phyloP scores from a whole-genome alignment of 225 moss, liverwort and hornwort genomes.

The Polytrichum commune region DNA sequence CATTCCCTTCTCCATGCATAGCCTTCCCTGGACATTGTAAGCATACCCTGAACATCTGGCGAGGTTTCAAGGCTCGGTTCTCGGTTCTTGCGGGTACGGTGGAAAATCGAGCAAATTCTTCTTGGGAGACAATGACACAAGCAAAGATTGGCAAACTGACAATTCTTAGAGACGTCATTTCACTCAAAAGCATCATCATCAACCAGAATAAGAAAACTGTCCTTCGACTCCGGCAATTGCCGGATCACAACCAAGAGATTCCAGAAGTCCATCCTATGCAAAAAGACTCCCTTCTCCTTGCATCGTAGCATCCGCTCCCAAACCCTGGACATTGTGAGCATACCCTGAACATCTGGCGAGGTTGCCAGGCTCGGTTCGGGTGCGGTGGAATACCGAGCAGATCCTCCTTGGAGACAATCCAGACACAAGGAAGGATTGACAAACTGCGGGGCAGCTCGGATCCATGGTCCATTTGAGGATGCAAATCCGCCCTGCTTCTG shows the following conservation, averaged over 20 bases:
- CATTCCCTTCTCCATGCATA: not conserved
- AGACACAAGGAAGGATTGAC: conserved; percentile 15
- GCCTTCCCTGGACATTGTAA: not conserved
- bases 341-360: conserved; percentile 37
- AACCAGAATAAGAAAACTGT: not conserved
- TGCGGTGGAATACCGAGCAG: conserved; percentile 23
- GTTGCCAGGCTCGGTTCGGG: conserved; percentile 22
- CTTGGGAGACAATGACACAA: too few species aligned
- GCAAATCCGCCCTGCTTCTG: conserved; percentile 9
- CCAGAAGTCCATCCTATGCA: not conserved
- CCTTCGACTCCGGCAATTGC: not conserved
- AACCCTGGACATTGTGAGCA: not conserved
- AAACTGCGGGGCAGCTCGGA: conserved; percentile 13
- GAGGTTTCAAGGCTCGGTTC: conserved; percentile 13
- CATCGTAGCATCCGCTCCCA: too few species aligned
- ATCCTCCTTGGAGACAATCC: conserved; percentile 19
- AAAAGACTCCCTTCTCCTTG: not conserved
- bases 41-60: conserved; percentile 35
- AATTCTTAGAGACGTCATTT: too few species aligned
- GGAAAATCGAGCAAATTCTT: conserved; percentile 17
- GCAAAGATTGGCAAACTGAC: too few species aligned
- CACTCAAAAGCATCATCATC: conserved; percentile 1
- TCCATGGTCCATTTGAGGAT: conserved; percentile 14
- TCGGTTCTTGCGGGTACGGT: conserved; percentile 19
- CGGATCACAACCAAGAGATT: not conserved